These are phyloP conservation scores for Thinopyrum elongatum DNA, from an alignment of 176 grass and related monocot species.

Conservation along the genomic window DNA sequence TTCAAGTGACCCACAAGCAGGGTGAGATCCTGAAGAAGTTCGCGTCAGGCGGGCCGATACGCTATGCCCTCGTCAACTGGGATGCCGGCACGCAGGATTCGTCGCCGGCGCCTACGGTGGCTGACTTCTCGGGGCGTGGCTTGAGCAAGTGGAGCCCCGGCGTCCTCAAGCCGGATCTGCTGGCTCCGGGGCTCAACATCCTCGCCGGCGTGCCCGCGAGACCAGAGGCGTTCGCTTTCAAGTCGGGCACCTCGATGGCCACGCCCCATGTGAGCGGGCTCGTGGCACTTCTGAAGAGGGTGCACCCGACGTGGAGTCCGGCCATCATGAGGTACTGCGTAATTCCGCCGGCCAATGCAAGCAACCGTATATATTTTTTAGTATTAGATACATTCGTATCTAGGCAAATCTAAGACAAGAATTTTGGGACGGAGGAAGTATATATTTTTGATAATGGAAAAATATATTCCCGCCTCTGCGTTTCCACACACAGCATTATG, in stretches of 20 bases:
- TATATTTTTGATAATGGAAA: too few relatives aligned
- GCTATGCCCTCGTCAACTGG: neutral
- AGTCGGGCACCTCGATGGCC: neutral
- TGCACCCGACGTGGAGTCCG: neutral
- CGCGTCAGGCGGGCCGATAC: too few relatives aligned
- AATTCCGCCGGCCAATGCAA: neutral
- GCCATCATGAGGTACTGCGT: neutral
- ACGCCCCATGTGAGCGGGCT: neutral
- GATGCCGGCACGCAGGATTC: neutral
- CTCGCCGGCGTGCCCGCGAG: neutral
- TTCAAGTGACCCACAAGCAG: too few relatives aligned
- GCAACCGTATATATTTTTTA: neutral
- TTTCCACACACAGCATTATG: too few relatives aligned
- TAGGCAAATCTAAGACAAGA: too few relatives aligned
- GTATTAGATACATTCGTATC: too few relatives aligned
- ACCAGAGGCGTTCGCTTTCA: neutral
- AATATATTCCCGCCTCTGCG: too few relatives aligned
- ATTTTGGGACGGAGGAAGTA: too few relatives aligned
- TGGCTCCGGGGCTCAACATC: neutral
- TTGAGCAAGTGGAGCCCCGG: neutral
- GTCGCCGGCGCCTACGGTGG: neutral
- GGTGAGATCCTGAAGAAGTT: too few relatives aligned
- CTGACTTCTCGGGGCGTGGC: neutral
- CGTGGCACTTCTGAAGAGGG: neutral
- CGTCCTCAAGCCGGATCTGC: slow-evolving; percentile 5